Base-by-base conservation (phyloP, 2,329 filamentous ascomycete species). In the Aspergillus sp. region DNA sequence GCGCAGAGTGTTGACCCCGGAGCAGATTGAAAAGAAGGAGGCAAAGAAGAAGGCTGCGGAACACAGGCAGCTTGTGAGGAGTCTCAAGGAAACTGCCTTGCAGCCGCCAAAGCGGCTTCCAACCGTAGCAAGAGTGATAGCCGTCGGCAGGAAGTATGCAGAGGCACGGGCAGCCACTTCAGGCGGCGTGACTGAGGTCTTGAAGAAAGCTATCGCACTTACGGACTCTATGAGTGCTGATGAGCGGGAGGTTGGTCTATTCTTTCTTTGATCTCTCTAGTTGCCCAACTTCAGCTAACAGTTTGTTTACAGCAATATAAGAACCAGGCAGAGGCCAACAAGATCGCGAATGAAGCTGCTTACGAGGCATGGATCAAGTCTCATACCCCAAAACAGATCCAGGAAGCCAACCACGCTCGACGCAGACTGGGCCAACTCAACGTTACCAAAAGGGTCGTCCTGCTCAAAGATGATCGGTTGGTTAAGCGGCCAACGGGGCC, bases 391-490 rank as follows among this genome's bases (percentile, higher is more conserved):
- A 77, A 84, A 5, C 72, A 88, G 69, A 89, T 91, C 67, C 77
- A 77, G 50, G 61, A 79, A 3, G 88, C 88, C 60, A 91, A 91
- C 72, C 69, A 66, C 11, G 88, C 88, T 11, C 85, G 88, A 43
- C 61, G 45, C 30, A 65, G 56, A n/a, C 71, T 81, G 8, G 57
- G 59, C 0, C 69, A 62, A 28, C 64, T 76, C 51, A 66, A 59
- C 11, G 45, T 65, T 3, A 69, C 69, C 49, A 64, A 59, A 47
- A 41, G 34, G 15, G 62, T 65, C 28, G 28, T 45, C 1, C 52
- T 54, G 7, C 80, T 90, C 57, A 63, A 76, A 5, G 88, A 91
- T 69, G 80, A 85, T 11, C 83, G 88, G 54, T 68, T 73, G 15
- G 79, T 84, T 53, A 87, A 84, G 72, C 63, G 63, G 2, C 75